Percentiles rank a stretch among this genome's conserved stretches.
Conservation (phyloP, 176 grass and related monocot species). For the Phoenix dactylifera region DNA sequence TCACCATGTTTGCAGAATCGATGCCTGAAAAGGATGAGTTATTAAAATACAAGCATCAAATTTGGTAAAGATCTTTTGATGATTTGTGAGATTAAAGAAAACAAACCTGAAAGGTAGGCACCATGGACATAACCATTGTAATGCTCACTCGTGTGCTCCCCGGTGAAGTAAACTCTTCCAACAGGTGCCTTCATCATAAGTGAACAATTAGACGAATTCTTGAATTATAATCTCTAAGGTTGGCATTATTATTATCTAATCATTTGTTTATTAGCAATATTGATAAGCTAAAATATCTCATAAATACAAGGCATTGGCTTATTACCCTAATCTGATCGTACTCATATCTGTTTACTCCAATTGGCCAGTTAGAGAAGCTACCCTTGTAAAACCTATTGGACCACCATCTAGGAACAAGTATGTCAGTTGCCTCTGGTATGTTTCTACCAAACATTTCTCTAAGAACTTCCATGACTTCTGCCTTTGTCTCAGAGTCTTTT, state of each 20-base stretch:
- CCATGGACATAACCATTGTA: constrained; percentile 60
- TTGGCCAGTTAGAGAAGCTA: constrained; percentile 55
- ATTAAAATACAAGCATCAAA: no score
- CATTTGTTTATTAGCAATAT: no score
- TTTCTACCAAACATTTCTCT: constrained; percentile 37
- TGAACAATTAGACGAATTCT: no score
- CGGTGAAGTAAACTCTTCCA: constrained; percentile 54
- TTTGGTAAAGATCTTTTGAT: neutral
- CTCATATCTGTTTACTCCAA: constrained; percentile 53
- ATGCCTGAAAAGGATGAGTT: neutral
- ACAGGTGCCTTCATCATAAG: constrained; percentile 24
- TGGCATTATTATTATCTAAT: no score
- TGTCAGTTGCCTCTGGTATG: constrained; percentile 43
- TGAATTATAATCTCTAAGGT: no score
- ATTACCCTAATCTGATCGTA: constrained; percentile 63
- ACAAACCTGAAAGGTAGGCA: constrained; percentile 37
- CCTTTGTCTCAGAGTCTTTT: constrained; percentile 42
- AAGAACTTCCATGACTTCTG: constrained; percentile 42
- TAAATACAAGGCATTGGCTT: no score
- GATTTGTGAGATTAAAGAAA: neutral
- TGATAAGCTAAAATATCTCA: no score
- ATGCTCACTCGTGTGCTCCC: constrained; percentile 48
- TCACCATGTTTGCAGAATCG: constrained; percentile 12
- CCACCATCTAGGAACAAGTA: constrained; percentile 53
- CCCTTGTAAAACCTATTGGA: constrained; percentile 56